phyloP scores from a whole-genome alignment of 225 moss, liverwort and hornwort genomes.

The Physcomitrellopsis africana region DNA sequence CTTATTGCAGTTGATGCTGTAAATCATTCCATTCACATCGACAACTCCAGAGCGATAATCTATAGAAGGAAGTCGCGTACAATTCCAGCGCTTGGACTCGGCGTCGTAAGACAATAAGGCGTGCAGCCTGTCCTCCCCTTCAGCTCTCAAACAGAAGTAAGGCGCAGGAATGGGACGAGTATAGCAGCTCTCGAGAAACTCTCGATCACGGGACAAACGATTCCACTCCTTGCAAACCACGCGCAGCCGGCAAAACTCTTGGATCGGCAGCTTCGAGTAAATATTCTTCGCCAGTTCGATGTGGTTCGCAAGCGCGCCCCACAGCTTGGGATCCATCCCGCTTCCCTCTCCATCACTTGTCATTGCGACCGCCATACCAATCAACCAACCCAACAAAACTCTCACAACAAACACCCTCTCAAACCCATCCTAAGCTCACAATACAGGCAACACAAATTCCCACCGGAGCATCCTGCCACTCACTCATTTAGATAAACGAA shows the following conservation, averaged over 20 bases:
- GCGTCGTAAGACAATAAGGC: slow-evolving; percentile 11
- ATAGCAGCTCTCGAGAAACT: slow-evolving; percentile 30
- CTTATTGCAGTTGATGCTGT: neutral
- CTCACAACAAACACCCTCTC: neutral
- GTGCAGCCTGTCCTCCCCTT: neutral
- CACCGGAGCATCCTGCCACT: no score
- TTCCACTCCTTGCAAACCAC: slow-evolving; percentile 43
- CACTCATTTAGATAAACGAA: no score
- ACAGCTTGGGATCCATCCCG: slow-evolving; percentile 25
- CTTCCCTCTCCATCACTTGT: neutral
- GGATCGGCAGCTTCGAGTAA: slow-evolving; percentile 21
- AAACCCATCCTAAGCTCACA: neutral
- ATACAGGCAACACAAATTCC: no score
- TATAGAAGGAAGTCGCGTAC: neutral
- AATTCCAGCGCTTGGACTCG: slow-evolving; percentile 5
- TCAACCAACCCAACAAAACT: neutral
- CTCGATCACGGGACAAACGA: slow-evolving; percentile 19
- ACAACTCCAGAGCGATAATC: neutral
- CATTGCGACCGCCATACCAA: neutral
- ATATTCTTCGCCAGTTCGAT: slow-evolving; percentile 9
- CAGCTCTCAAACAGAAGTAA: slow-evolving; percentile 10
- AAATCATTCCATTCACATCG: slow-evolving; percentile 7
- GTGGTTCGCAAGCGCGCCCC: slow-evolving; percentile 27
- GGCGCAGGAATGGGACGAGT: slow-evolving; percentile 17
- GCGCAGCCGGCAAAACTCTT: slow-evolving; percentile 28